Evolutionary conservation across 306 rosid genomes (phyloP).

Genomic region (Fragaria iinumae): DNA sequence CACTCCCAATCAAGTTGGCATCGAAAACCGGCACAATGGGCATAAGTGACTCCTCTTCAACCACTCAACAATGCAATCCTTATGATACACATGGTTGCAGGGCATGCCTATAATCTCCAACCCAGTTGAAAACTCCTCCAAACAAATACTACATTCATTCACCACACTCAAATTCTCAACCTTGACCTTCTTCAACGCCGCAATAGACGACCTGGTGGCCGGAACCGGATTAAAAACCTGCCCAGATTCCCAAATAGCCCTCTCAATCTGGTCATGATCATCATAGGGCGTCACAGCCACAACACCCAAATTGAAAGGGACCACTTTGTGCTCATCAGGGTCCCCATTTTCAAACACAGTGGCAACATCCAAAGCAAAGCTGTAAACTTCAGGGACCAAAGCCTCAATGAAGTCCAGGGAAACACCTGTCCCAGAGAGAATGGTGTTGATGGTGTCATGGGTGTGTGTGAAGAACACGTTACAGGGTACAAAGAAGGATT

Average conservation of each 20-base stretch:
- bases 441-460: background rate
- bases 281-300: constrained; percentile 29
- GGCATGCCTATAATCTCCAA: constrained; percentile 31
- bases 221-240: constrained; percentile 19
- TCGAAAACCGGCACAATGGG: constrained; percentile 34
- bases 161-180: constrained; percentile 16
- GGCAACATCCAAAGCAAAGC: constrained; percentile 15
- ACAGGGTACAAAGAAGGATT: constrained; percentile 25
- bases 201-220: constrained; percentile 22
- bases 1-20: constrained; percentile 23
- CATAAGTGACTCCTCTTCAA: constrained; percentile 28
- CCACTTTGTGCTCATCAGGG: constrained; percentile 2
- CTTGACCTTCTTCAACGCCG: constrained; percentile 23
- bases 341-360: constrained; percentile 12
- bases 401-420: constrained; percentile 25
- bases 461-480: constrained; percentile 20
- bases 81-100: constrained; percentile 37
- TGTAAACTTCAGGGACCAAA: constrained; percentile 13
- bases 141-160: constrained; percentile 32
- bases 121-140: constrained; percentile 33
- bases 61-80: constrained; percentile 37
- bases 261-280: constrained; percentile 30
- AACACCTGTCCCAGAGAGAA: constrained; percentile 25
- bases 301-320: constrained; percentile 24
- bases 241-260: constrained; percentile 22